Base-by-base conservation (phyloP, 257 asterid species). In the Buddleja alternifolia region DNA sequence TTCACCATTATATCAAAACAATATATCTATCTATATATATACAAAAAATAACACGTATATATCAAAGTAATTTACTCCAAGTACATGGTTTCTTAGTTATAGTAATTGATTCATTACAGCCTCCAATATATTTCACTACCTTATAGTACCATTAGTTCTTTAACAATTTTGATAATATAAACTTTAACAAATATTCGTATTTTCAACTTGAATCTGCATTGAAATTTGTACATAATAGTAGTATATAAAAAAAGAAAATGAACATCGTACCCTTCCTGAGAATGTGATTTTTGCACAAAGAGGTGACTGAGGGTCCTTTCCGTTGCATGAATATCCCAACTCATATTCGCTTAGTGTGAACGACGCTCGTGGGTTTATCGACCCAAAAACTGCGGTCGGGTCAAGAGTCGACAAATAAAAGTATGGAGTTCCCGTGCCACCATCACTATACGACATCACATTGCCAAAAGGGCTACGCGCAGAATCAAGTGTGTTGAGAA, bases 281-380 rank as follows among this genome's bases (percentile, higher is more conserved):
- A 76, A 60, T 0, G 80, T 74, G 50, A 70, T 75, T 58, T 75
- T 70, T 0, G 80, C 45, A 21, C 77, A 76, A 12, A n/a, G 4
- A 1, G 80, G 72, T 1, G 61, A 39, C 36, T 75, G 76, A 3
- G 80, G 80, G 32, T 69, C 80, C 0, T 15, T 45, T 6, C 4
- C 29, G 34, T 58, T 1, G 46, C 63, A 74, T 10, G 68, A 7
- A 19, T 61, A 56, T 1, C n/a, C n/a, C n/a, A 74, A 41, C 45
- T n/a, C 25, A 17, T 68, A 60, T 45, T 74, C 78, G 25, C 73
- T 66, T 0, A 74, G 51, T 1, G 75, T 62, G 51, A 75, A 69
- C 20, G 75, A 75, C 0, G 80, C 52, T 10, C 19, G n/a, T 2
- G 69, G 34, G 10, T 67, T 32, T 4, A 0, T 19, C n/a, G 54